Evolutionary conservation across 805 yeast genomes (phyloP).

Genomic region (Alloascoidea africana): DNA sequence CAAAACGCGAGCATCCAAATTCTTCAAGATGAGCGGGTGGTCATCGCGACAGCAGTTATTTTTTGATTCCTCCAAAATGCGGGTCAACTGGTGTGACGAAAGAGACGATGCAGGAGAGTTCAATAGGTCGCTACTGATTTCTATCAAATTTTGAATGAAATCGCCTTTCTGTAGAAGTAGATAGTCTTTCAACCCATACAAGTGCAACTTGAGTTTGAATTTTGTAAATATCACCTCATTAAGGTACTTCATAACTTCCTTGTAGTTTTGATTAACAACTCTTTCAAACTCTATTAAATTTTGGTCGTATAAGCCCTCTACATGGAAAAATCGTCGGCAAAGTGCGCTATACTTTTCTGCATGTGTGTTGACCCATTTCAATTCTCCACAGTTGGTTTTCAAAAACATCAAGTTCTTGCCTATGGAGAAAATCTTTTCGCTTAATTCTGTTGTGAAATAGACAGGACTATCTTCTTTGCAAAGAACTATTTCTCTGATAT

Average conservation of each 20-base stretch:
- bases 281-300: slow-evolving; percentile 9
- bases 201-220: slow-evolving; percentile 32
- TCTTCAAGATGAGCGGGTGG: slow-evolving; percentile 23
- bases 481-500: not conserved
- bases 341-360: slow-evolving; percentile 18
- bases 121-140: slow-evolving; percentile 36
- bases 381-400: slow-evolving; percentile 48
- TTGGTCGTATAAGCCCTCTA: slow-evolving; percentile 5
- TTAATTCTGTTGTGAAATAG: slow-evolving; percentile 24
- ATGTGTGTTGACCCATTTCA: slow-evolving; percentile 37
- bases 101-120: slow-evolving; percentile 47
- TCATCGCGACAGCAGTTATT: slow-evolving; percentile 14
- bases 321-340: slow-evolving; percentile 6
- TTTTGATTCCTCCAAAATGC: slow-evolving; percentile 50
- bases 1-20: slow-evolving; percentile 73
- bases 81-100: slow-evolving; percentile 50
- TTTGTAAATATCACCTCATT: slow-evolving; percentile 33
- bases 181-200: slow-evolving; percentile 48
- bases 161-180: slow-evolving; percentile 70
- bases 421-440: slow-evolving; percentile 37
- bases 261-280: slow-evolving; percentile 22
- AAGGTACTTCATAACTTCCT: slow-evolving; percentile 36
- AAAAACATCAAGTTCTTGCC: slow-evolving; percentile 64
- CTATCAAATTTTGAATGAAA: slow-evolving; percentile 51
- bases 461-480: slow-evolving; percentile 23